Percentiles rank a stretch among this genome's conserved stretches.
phyloP scores from a whole-genome alignment of 768 basidiomycete species.

The Boletus sp. region DNA sequence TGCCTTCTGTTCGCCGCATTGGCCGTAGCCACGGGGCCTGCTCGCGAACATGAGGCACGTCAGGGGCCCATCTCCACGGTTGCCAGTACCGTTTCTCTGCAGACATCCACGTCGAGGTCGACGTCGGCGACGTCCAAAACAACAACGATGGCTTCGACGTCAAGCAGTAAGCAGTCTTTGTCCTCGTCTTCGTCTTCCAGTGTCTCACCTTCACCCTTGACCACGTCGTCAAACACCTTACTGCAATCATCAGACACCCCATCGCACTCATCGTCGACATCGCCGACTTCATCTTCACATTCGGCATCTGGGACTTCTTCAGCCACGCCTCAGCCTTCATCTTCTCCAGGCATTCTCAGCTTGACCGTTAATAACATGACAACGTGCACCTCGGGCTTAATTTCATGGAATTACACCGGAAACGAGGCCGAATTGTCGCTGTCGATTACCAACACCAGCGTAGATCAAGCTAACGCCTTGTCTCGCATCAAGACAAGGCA shows the following conservation, averaged over 20 bases:
- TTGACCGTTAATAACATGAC: slow-evolving; percentile 31
- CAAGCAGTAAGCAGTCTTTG: slow-evolving; percentile 13
- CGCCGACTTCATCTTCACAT: slow-evolving; percentile 3
- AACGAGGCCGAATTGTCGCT: slow-evolving; percentile 29
- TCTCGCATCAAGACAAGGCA: slow-evolving; percentile 3
- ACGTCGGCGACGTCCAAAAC: not conserved
- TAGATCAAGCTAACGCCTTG: slow-evolving; percentile 25
- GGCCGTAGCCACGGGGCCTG: slow-evolving; percentile 12
- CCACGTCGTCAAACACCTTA: not conserved
- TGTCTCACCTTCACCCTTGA: slow-evolving; percentile 1
- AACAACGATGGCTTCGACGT: slow-evolving; percentile 14
- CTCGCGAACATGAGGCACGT: slow-evolving; percentile 19
- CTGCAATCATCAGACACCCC: not conserved
- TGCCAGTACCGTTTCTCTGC: slow-evolving; percentile 8
- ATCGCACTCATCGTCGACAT: slow-evolving; percentile 1
- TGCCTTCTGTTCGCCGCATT: slow-evolving; percentile 12
- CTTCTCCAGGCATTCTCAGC: slow-evolving; percentile 14
- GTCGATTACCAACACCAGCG: slow-evolving; percentile 39
- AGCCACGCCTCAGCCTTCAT: slow-evolving; percentile 12
- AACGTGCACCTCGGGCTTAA: slow-evolving; percentile 31
- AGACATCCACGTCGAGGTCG: not conserved
- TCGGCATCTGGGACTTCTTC: slow-evolving; percentile 15
- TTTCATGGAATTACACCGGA: slow-evolving; percentile 42
- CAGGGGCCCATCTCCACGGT: slow-evolving; percentile 19
- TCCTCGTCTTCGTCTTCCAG: not conserved